Evolutionary conservation across 1,139 yeast species (phyloP).

Genomic region (Saccharomycopsis hybrid): DNA sequence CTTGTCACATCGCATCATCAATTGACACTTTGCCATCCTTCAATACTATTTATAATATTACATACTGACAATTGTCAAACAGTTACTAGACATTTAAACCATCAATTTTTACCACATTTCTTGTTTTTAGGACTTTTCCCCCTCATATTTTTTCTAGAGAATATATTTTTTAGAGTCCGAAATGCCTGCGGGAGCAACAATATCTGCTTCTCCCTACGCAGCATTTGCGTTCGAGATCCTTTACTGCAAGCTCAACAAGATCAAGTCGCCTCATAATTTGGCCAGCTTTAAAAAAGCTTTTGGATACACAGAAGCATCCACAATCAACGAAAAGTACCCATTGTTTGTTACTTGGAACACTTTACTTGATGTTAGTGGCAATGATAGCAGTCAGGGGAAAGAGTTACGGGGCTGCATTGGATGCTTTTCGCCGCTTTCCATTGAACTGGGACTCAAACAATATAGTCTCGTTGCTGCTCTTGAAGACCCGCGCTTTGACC

Average conservation of each 20-base stretch:
- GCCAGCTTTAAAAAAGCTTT: slow-evolving; percentile 22
- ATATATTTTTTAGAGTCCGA: no score
- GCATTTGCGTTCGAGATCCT: slow-evolving; percentile 37
- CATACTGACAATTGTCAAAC: no score
- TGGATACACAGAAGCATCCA: slow-evolving; percentile 20
- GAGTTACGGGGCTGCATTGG: slow-evolving; percentile 89
- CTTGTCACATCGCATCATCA: no score
- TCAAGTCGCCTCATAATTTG: slow-evolving; percentile 23
- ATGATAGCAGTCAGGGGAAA: slow-evolving; percentile 26
- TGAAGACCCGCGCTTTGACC: slow-evolving; percentile 70
- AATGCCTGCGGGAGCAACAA: no score
- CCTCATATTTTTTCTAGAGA: no score
- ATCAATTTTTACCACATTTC: no score
- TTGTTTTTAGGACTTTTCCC: no score
- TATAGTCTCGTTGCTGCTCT: slow-evolving; percentile 69
- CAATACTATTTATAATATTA: no score
- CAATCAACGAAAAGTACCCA: slow-evolving; percentile 39
- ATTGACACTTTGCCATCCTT: no score
- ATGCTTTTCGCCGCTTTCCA: slow-evolving; percentile 48
- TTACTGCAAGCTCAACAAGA: slow-evolving; percentile 28
- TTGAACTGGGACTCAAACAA: slow-evolving; percentile 52
- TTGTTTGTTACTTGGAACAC: slow-evolving; percentile 86
- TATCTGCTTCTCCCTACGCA: slow-evolving; percentile 29
- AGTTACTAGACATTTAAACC: no score
- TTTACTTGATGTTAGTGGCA: slow-evolving; percentile 22